These are phyloP conservation scores for Tremella mesenterica DNA, from an alignment of 768 basidiomycete species.

Conservation along the genomic window DNA sequence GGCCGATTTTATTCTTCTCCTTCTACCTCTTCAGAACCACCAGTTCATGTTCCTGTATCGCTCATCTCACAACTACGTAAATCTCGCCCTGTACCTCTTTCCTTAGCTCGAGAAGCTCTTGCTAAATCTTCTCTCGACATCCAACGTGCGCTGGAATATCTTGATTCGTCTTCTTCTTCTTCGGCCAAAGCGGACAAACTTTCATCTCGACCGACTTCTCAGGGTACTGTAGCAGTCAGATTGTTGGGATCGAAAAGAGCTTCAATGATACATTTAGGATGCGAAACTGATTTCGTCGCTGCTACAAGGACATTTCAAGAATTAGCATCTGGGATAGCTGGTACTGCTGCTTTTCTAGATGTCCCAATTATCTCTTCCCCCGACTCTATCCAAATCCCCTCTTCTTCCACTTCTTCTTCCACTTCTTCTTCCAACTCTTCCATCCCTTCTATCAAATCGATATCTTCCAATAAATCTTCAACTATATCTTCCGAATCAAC, in stretches of 20 bases:
- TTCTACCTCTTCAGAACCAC: no score
- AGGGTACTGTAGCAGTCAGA: conserved; percentile 72
- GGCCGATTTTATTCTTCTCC: not conserved
- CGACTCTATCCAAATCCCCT: no score
- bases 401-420: not conserved
- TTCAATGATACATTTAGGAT: conserved; percentile 83
- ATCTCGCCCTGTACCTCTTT: conserved; percentile 61
- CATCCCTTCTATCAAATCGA: no score
- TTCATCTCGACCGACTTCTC: conserved; percentile 59
- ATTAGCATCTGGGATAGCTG: conserved; percentile 69
- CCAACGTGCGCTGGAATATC: conserved; percentile 66
- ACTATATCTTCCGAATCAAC: conserved; percentile 1
- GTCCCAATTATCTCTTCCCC: no score
- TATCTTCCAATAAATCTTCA: no score
- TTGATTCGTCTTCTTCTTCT: conserved; percentile 61
- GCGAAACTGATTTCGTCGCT: conserved; percentile 95
- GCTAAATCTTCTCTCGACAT: conserved; percentile 64
- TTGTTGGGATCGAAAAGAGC: conserved; percentile 65
- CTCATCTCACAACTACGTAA: conserved; percentile 81
- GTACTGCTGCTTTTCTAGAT: conserved; percentile 69
- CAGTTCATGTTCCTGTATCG: conserved; percentile 28
- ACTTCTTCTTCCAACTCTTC: no score
- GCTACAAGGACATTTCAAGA: conserved; percentile 70
- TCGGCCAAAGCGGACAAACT: conserved; percentile 77
- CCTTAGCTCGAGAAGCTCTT: conserved; percentile 83